Conservation (phyloP, 1,284 basidiomycete species). For the Naganishia cerealis region DNA sequence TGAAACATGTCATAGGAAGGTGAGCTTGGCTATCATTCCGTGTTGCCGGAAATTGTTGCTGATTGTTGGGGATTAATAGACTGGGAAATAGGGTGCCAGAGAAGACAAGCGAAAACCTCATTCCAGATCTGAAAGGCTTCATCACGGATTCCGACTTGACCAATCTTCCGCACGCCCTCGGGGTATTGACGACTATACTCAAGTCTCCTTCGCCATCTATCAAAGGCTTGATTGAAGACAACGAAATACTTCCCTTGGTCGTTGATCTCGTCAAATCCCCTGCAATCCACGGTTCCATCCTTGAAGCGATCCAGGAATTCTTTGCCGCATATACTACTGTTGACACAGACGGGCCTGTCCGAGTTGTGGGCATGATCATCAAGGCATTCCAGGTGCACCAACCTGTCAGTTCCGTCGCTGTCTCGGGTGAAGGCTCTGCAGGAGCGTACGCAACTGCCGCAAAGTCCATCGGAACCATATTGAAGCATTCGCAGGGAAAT, state of each 20-base stretch:
- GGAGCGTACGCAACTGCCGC: conserved; percentile 66
- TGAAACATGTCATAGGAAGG: conserved; percentile 72
- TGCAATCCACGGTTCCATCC: conserved; percentile 67
- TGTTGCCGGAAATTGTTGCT: conserved; percentile 28
- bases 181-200: conserved; percentile 69
- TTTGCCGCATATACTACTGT: conserved; percentile 76
- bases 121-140: conserved; percentile 72
- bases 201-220: conserved; percentile 56
- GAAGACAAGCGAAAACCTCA: conserved; percentile 64
- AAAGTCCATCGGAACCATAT: conserved; percentile 76
- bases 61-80: conserved; percentile 53
- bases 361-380: conserved; percentile 77
- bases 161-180: conserved; percentile 72
- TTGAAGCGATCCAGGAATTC: conserved; percentile 79
- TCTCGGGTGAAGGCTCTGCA: conserved; percentile 49
- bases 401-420: conserved; percentile 43
- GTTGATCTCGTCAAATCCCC: conserved; percentile 75
- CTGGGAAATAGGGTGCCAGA: conserved; percentile 66
- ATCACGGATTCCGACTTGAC: conserved; percentile 71
- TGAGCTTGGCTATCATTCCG: conserved; percentile 44
- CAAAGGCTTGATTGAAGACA: conserved; percentile 68
- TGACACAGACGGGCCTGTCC: conserved; percentile 72
- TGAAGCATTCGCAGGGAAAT: conserved; percentile 66
- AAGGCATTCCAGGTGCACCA: conserved; percentile 56
- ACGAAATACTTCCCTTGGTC: conserved; percentile 66